These are phyloP conservation scores for Echria macrotheca DNA, from an alignment of 495 filamentous ascomycete genomes.

Conservation along the genomic window DNA sequence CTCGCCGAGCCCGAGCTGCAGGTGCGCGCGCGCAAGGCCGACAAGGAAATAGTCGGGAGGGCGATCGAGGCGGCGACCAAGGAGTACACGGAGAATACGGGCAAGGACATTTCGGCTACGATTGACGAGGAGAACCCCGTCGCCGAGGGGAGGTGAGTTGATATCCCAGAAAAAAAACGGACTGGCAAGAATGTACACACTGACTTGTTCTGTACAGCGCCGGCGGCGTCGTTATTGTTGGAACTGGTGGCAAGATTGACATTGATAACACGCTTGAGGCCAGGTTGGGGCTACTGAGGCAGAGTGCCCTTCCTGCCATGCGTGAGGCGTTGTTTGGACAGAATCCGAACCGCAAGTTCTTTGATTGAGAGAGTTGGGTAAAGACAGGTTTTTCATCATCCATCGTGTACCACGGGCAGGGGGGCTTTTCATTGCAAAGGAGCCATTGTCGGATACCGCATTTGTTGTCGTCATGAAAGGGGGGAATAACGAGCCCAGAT, in stretches of 20 bases:
- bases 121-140: slow-evolving; percentile 76
- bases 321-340: slow-evolving; percentile 81
- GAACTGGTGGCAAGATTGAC: slow-evolving; percentile 86
- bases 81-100: slow-evolving; percentile 73
- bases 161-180: background rate
- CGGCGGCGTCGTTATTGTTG: slow-evolving; percentile 76
- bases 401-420: too few relatives aligned
- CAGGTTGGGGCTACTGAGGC: slow-evolving; percentile 75
- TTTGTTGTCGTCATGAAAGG: too few relatives aligned
- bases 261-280: slow-evolving; percentile 98
- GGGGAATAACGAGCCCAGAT: too few relatives aligned
- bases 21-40: slow-evolving; percentile 71
- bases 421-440: too few relatives aligned
- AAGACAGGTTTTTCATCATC: too few relatives aligned
- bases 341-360: slow-evolving; percentile 91
- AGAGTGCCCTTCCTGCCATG: slow-evolving; percentile 77
- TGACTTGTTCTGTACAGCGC: slow-evolving; percentile 46
- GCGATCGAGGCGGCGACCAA: slow-evolving; percentile 67
- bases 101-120: slow-evolving; percentile 52
- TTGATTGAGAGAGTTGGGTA: slow-evolving; percentile 54
- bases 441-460: too few relatives aligned
- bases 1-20: slow-evolving; percentile 72
- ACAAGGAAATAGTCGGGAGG: slow-evolving; percentile 65
- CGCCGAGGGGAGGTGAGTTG: slow-evolving; percentile 77
- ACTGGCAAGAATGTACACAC: background rate